Percentiles rank a stretch among this genome's conserved stretches.
phyloP scores from a whole-genome alignment of 177 flowering plant genomes.

The Telopea speciosissima region DNA sequence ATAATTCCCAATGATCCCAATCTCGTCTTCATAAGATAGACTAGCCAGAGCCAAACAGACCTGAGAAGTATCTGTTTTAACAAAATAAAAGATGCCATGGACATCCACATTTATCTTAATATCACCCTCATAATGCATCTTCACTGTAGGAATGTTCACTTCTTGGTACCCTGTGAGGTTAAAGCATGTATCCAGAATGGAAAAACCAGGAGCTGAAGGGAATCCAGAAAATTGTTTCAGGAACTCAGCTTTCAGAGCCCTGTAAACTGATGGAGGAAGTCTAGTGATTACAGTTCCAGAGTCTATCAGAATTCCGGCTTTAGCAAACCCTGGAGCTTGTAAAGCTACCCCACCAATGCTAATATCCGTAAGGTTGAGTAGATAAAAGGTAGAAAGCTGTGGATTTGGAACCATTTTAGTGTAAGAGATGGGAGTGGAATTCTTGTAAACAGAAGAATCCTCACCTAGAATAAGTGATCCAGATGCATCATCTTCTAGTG shows the following conservation, averaged over 20 bases:
- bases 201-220: slow-evolving; percentile 58
- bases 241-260: slow-evolving; percentile 50
- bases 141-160: slow-evolving; percentile 56
- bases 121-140: slow-evolving; percentile 48
- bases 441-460: slow-evolving; percentile 42
- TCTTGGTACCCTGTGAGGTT: slow-evolving; percentile 57
- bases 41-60: slow-evolving; percentile 84
- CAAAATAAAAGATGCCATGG: slow-evolving; percentile 66
- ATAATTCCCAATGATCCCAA: slow-evolving; percentile 68
- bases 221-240: slow-evolving; percentile 60
- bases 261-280: slow-evolving; percentile 62
- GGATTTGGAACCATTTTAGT: slow-evolving; percentile 52
- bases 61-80: slow-evolving; percentile 67
- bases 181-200: slow-evolving; percentile 81
- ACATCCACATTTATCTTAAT: slow-evolving; percentile 58
- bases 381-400: slow-evolving; percentile 49
- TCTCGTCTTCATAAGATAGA: slow-evolving; percentile 56
- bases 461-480: slow-evolving; percentile 68
- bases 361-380: slow-evolving; percentile 61
- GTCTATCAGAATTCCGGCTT: slow-evolving; percentile 48
- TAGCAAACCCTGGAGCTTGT: slow-evolving; percentile 31
- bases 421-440: slow-evolving; percentile 57
- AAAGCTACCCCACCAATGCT: slow-evolving; percentile 61
- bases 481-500: slow-evolving; percentile 36
- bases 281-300: slow-evolving; percentile 83